Evolutionary conservation across 129 eudicot genomes (phyloP).

Genomic region (Lactuca saligna): DNA sequence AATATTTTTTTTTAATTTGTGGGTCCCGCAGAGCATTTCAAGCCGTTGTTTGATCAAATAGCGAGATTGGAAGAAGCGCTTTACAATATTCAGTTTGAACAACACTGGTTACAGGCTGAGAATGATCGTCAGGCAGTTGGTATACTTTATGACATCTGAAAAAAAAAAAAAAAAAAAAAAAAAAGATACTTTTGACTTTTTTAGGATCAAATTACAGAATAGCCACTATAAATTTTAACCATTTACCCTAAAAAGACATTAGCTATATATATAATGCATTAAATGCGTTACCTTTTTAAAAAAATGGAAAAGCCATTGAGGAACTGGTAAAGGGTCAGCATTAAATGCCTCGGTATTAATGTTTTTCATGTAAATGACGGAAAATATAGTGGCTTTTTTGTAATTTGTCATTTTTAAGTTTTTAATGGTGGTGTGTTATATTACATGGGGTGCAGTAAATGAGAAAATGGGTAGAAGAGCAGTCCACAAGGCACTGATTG

Average conservation of each 20-base stretch:
- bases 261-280: too few species aligned
- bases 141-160: background rate
- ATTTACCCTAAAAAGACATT: background rate
- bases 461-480: constrained; percentile 65
- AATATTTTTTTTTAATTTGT: background rate
- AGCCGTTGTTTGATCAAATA: constrained; percentile 30
- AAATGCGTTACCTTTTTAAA: background rate
- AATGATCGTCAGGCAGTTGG: constrained; percentile 32
- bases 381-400: background rate
- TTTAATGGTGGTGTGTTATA: background rate
- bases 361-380: background rate
- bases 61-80: constrained; percentile 30
- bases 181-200: background rate
- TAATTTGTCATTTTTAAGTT: background rate
- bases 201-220: background rate
- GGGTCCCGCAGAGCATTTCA: constrained; percentile 29
- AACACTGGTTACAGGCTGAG: constrained; percentile 31
- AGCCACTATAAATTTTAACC: background rate
- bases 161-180: background rate
- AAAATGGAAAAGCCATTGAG: background rate
- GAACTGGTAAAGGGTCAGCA: background rate
- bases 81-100: constrained; percentile 38
- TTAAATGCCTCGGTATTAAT: too few species aligned
- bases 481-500: constrained; percentile 62
- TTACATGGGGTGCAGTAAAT: constrained; percentile 43